Base-by-base conservation (phyloP, 1,284 basidiomycete species). In the Apiotrichum montevideense region DNA sequence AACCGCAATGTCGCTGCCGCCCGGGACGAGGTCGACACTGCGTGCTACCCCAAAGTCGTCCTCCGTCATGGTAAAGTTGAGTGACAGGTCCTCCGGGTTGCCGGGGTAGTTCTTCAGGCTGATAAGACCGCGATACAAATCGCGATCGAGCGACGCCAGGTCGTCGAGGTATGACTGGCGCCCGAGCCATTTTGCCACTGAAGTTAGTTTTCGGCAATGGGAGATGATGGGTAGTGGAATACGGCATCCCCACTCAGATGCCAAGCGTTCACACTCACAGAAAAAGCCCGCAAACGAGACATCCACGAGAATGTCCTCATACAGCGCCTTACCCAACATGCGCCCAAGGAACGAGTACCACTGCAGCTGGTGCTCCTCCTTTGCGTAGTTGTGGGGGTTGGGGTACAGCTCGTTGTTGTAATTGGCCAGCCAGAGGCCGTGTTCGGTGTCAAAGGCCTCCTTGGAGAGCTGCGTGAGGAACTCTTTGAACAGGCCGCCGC, bases 401-500 rank as follows among this genome's bases (percentile, higher is more conserved):
- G 95, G 95, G 71, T 97, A 98, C 51, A 98, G 79, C 76, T 97
- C 91, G 58, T 96, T 90, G 69, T 90, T 85, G 72, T 86, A 83
- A 52, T 87, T 98, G 34, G 84, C 85, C 44, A 93, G 79, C 95
- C 95, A 99, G 11, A 99, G 78, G 2, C 96, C 96, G 14, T 92
- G 85, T 69, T 98, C 85, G 0, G 88, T 88, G 68, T 99, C 92
- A 63, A 98, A 98, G 0, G 89, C 94, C 73, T 98, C 93, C 68
- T 89, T 92, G 54, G 85, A 87, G 21, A 97, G 75, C 11, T 86
- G 87, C n/a, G 93, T 98, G 67, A 98, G 83, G 69, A 98, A 96
- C 75, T 98, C 96, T 72, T 98, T 99, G 80, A 97, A 98, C 7
- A 98, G 85, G 0, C 96, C 95, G 3, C 96, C 94, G 1, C 95